These are phyloP conservation scores for Phytopythium ostracodes DNA, from an alignment of 352 stramenopile genomes.

Conservation along the genomic window DNA sequence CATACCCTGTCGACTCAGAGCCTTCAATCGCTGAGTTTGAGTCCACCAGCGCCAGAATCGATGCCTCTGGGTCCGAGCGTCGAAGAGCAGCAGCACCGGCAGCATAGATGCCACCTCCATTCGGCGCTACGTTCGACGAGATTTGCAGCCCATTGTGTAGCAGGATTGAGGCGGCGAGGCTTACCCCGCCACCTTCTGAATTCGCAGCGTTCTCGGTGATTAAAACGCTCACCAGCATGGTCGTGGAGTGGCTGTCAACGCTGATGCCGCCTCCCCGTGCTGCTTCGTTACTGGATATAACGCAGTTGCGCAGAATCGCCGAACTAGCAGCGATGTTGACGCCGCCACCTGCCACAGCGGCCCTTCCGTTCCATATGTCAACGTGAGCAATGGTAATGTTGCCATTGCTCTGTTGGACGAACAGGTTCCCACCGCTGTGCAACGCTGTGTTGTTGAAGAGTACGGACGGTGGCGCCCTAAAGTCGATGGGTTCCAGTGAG, in stretches of 20 bases:
- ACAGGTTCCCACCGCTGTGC: background rate
- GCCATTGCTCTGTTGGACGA: background rate
- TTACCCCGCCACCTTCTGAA: conserved; percentile 19
- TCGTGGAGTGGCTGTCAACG: background rate
- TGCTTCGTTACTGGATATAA: background rate
- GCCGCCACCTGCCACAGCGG: background rate
- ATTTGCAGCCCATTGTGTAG: conserved; percentile 21
- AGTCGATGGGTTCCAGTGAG: background rate
- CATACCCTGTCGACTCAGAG: conserved; percentile 8
- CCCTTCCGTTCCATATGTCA: background rate
- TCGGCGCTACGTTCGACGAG: conserved; percentile 16
- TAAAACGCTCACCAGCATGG: conserved; percentile 2
- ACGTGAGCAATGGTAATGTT: background rate
- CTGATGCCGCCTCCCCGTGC: background rate
- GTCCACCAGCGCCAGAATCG: background rate
- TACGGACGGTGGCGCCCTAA: background rate
- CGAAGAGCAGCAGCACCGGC: background rate
- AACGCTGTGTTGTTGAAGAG: conserved; percentile 2
- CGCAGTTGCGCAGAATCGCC: background rate
- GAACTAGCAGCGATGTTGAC: background rate
- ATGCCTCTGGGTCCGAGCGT: background rate
- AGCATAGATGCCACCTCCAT: conserved; percentile 24
- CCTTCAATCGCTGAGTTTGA: conserved; percentile 3
- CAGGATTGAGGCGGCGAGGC: conserved; percentile 14
- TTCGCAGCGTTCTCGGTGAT: conserved; percentile 3